phyloP scores from a whole-genome alignment of 1,284 basidiomycete genomes.

The Leccinum angustisporum region DNA sequence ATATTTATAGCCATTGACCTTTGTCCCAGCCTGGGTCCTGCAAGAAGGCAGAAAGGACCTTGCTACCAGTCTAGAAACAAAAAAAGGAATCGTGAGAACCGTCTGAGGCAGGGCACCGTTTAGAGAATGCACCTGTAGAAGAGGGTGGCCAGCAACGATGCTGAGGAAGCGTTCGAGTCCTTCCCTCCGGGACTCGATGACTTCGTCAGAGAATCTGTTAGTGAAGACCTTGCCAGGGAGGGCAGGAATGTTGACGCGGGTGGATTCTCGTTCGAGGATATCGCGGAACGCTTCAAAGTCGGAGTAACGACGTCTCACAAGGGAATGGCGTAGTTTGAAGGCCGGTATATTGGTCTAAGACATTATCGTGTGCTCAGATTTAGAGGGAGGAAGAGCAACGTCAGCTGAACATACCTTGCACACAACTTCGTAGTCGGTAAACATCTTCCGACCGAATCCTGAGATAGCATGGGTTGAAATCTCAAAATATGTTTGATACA shows the following conservation, averaged over 20 bases:
- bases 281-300: constrained; percentile 99
- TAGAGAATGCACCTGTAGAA: constrained; percentile 74
- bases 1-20: constrained; percentile 69
- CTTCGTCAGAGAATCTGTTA: constrained; percentile 96
- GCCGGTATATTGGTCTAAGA: constrained; percentile 96
- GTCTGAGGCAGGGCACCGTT: neutral
- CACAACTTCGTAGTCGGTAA: constrained; percentile 98
- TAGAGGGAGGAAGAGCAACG: neutral
- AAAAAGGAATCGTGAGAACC: constrained; percentile 13
- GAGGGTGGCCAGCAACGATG: constrained; percentile 95
- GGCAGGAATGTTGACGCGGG: constrained; percentile 95
- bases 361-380: neutral
- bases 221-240: constrained; percentile 97
- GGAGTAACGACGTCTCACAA: constrained; percentile 93
- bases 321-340: constrained; percentile 94
- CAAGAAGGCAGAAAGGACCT: constrained; percentile 94
- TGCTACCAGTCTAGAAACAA: constrained; percentile 82
- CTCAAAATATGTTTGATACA: neutral
- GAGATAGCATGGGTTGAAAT: constrained; percentile 8
- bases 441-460: constrained; percentile 98
- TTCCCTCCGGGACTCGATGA: constrained; percentile 90
- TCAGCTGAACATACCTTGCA: constrained; percentile 68
- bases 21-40: constrained; percentile 89
- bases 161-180: constrained; percentile 95
- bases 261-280: constrained; percentile 95